A percentile compares a stretch with the other conserved stretches of the same genome.
These are phyloP conservation scores for Trichoderma guizhouense DNA, from an alignment of 2,329 filamentous ascomycete genomes.

Conservation along the genomic window DNA sequence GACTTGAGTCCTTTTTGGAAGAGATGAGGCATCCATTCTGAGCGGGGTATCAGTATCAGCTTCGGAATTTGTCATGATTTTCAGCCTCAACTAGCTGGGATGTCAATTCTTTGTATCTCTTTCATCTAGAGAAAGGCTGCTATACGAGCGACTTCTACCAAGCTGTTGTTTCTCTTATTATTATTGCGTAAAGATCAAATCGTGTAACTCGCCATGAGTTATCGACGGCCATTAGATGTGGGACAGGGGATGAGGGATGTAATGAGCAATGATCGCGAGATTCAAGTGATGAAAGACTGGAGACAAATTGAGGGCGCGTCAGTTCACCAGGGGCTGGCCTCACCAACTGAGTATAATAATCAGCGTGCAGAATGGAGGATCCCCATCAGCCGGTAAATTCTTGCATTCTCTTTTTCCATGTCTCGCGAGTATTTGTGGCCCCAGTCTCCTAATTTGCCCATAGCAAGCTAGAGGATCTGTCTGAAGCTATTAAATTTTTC, in stretches of 20 bases:
- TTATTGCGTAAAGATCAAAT: background rate
- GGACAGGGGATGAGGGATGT: constrained; percentile 8
- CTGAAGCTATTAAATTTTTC: background rate
- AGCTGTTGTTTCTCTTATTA: background rate
- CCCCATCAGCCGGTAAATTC: background rate
- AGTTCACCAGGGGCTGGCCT: constrained; percentile 1
- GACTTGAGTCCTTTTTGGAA: background rate
- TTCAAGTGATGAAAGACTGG: constrained; percentile 14
- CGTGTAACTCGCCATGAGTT: background rate
- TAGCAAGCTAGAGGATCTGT: constrained; percentile 1
- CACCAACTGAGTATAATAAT: constrained; percentile 11
- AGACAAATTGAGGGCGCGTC: background rate
- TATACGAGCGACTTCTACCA: background rate
- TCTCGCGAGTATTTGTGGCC: background rate
- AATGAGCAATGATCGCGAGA: background rate
- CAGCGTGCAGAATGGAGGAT: constrained; percentile 14
- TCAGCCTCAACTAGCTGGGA: background rate
- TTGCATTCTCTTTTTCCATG: background rate
- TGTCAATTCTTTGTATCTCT: background rate
- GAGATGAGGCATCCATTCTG: background rate
- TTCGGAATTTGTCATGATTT: background rate
- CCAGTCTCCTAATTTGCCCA: background rate
- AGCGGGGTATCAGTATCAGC: background rate
- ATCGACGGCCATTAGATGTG: background rate
- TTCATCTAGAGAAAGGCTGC: background rate